Evolutionary conservation across 2,329 filamentous ascomycete species (phyloP), one percentile per base, ranked within the genome.

Genomic region (Ophiostoma perfectum): DNA sequence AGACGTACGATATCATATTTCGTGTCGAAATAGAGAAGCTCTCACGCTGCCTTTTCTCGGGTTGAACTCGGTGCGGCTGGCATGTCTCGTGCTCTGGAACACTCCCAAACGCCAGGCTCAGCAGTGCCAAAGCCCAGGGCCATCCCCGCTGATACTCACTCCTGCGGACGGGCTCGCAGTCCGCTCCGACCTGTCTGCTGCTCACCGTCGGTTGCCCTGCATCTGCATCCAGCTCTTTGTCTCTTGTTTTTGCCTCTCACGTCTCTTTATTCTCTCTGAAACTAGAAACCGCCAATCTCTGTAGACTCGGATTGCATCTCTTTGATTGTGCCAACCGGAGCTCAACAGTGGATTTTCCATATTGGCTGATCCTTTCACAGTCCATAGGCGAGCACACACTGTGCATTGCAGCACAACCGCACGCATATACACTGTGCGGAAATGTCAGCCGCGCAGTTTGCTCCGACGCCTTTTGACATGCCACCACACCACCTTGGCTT

Each of bases 391-490:
- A 60, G 3, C 11, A 39, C 14, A 18, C 55, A 60, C 55, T 60
- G 49, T 55, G 18, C 7, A 36, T 5, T 14, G 9, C 4, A 16
- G 27, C 27, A 14, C 11, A 12, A 5, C 18, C 27, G 5, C 55
- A 14, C 42, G 5, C 3, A 27, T 64, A 38, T 58, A 11, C n/a
- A 39, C 44, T 16, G 16, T 41, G 12, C 38, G 66, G 55, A n/a
- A 16, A 16, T 66, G 38, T 66, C 67, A 68, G 67, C 67, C 67
- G 64, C 44, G 63, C 55, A 62, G 39, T 66, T 68, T 68, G 64
- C 64, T 62, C 42, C 66, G 67, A 65, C 49, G 62, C 36, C 52
- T 64, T 64, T 47, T 14, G 42, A 41, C 45, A 58, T 41, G 9
- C 64, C 64, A 52, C 64, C 36, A 63, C 60, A 42, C 62, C 44